Base-by-base conservation (phyloP, 2,329 filamentous ascomycete species). In the Xylariales sp. region DNA sequence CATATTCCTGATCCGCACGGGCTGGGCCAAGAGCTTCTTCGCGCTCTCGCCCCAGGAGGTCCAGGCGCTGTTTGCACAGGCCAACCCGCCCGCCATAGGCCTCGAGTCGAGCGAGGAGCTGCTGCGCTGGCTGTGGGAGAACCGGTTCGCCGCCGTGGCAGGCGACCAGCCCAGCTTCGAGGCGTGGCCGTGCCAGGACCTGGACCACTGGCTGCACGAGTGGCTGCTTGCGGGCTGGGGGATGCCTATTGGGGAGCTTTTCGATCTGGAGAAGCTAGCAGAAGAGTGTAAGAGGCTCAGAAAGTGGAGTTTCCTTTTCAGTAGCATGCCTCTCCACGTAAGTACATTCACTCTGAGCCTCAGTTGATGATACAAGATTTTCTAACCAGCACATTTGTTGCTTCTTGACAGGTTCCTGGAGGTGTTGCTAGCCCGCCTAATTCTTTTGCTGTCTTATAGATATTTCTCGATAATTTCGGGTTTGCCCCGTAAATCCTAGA, bases 181-280 rank as follows among this genome's bases (percentile, higher is more conserved):
- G 44, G 42, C 46, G 34, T 64, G 59, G 60, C 63, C 60, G 11
- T 30, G 52, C 6, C 42, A 36, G 11, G 35, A 46, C 34, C n/a
- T n/a, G n/a, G 37, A 47, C 20, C 53, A 46, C 45, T 28, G 41
- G 1, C 41, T 64, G 34, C 70, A 74, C 49, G 67, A 73, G 51
- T 62, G 71, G 1, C 59, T 73, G 46, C 55, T 74, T 5, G 61
- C 60, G 0, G 68, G 69, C 1, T 73, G 67, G 67, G 69, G 70
- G 0, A 67, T 65, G 47, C 69, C 70, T 12, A 70, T 74, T 46
- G 69, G 69, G 17, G 70, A 73, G 52, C 49, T 73, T 4, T 73
- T 72, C 45, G 64, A 72, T 50, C 53, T 74, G 8, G 70, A 74
- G 53, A 53, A 42, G 29, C 46, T 73, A 33, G 62, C 65, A 1